Base-by-base conservation (phyloP, 169 alveolate species). In the Plasmodium gallinaceum region DNA sequence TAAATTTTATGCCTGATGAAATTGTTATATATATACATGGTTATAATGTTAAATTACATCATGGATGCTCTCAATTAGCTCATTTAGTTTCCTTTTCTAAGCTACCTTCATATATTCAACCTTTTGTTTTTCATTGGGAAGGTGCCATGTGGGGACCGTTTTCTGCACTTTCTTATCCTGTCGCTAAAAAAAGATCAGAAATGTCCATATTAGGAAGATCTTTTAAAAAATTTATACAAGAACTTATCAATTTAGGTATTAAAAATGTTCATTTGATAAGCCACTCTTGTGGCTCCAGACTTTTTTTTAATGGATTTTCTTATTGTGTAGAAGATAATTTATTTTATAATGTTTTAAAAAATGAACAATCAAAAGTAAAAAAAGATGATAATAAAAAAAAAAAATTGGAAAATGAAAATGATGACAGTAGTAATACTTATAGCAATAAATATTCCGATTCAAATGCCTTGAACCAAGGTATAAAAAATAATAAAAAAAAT, bases 11-110 rank as follows among this genome's bases (percentile, higher is more conserved):
- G 68, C 93, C 97, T 20, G 97, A 94, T 18, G 97, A 95, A 76
- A 97, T 94, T 26, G 93, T 95, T 32, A 86, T 96, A 57, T 96
- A 95, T 78, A 94, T 95, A 54, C 98, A 96, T 75, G 98, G 98
- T 10, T 96, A 96, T 80, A 96, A 96, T 90, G 94, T 94, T 24
- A 95, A 90, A 32, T 92, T 95, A 54, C 93, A 74, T 39, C 96
- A 95, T 88, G 96, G 96, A 7, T 92, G 96, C 26, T 75, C 97
- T 16, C 97, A 93, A 54, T 69, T 95, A 93, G 94, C 96, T 0
- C 97, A 95, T 51, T 83, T 95, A 60, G 94, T 95, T 9, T 88
- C 97, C 14, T 94, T 95, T 64, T 91, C 97, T 5, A 93, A 92
- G 61, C 24, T 95, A 78, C 97, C 97, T n/a, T 91, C 97, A 7